Percentiles rank a stretch among this genome's conserved stretches.
Conservation (phyloP, 768 basidiomycete genomes). For the Cystofilobasidium macerans region DNA sequence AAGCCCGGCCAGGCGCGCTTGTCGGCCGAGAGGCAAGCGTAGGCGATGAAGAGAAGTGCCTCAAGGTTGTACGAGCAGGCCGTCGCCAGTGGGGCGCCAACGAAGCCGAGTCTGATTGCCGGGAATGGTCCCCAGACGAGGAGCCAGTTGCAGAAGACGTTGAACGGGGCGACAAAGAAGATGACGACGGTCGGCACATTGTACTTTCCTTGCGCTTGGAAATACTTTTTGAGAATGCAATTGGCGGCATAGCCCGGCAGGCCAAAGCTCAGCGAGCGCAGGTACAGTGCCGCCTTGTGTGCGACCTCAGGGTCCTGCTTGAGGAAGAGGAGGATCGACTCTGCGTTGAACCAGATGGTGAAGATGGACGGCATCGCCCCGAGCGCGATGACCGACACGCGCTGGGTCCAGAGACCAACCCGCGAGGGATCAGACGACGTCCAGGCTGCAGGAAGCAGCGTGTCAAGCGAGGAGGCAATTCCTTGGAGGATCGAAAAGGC, state of each 20-base stretch:
- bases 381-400: constrained; percentile 49
- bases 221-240: constrained; percentile 43
- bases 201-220: constrained; percentile 54
- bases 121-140: constrained; percentile 82
- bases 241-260: constrained; percentile 59
- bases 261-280: constrained; percentile 63
- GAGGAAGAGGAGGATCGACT: constrained; percentile 37
- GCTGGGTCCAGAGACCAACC: constrained; percentile 81
- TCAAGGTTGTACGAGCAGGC: constrained; percentile 83
- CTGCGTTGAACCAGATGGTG: constrained; percentile 59
- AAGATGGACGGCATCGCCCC: constrained; percentile 28
- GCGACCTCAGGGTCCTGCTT: constrained; percentile 65
- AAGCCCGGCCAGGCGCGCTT: constrained; percentile 74
- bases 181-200: constrained; percentile 73
- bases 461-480: constrained; percentile 75
- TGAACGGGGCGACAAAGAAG: constrained; percentile 70
- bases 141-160: constrained; percentile 67
- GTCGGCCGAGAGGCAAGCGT: constrained; percentile 40
- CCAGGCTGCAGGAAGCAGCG: constrained; percentile 88
- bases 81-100: constrained; percentile 84
- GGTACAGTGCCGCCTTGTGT: constrained; percentile 59
- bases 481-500: constrained; percentile 73
- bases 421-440: constrained; percentile 71
- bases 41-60: constrained; percentile 36
- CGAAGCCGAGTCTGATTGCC: constrained; percentile 64